A percentile compares a stretch with the other conserved stretches of the same genome.
phyloP scores from a whole-genome alignment of 495 filamentous ascomycete species.

The Beverwykella pulmonaria region DNA sequence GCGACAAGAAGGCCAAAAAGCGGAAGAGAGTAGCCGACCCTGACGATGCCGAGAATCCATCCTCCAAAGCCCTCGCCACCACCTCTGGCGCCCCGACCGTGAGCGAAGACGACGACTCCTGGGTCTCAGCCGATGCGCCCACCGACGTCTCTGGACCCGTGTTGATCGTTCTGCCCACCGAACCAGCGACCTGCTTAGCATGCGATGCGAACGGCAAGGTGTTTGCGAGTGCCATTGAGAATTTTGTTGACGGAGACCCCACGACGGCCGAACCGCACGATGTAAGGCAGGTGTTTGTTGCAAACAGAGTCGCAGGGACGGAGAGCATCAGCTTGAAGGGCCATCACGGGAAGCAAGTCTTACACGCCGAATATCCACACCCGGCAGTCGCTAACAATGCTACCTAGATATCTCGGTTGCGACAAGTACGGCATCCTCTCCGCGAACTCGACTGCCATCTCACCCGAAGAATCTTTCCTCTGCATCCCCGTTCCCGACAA shows the following conservation, averaged over 20 bases:
- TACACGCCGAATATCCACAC: background rate
- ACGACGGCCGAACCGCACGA: constrained; percentile 87
- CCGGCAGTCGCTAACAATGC: constrained; percentile 2
- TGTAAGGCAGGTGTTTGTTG: constrained; percentile 93
- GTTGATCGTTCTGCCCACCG: constrained; percentile 74
- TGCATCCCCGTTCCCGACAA: constrained; percentile 40
- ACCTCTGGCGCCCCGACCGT: constrained; percentile 25
- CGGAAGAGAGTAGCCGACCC: constrained; percentile 64
- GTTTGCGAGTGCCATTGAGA: constrained; percentile 77
- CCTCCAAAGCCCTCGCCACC: constrained; percentile 50
- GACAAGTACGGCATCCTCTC: constrained; percentile 79
- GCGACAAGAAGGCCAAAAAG: constrained; percentile 94
- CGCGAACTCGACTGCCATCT: constrained; percentile 78
- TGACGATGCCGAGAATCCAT: constrained; percentile 41
- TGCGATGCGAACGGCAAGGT: constrained; percentile 83
- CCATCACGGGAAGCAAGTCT: constrained; percentile 68
- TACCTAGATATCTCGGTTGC: constrained; percentile 68
- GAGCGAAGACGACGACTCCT: constrained; percentile 70
- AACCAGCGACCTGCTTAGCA: constrained; percentile 69
- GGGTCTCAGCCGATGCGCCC: constrained; percentile 80
- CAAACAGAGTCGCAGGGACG: constrained; percentile 78
- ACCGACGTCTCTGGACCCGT: constrained; percentile 83
- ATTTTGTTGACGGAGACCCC: constrained; percentile 77
- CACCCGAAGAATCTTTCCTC: constrained; percentile 75
- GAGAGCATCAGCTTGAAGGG: constrained; percentile 83